A percentile compares a stretch with the other conserved stretches of the same genome.
Evolutionary conservation across 345 rosid genomes (phyloP).

Genomic region (Carallia brachiata): DNA sequence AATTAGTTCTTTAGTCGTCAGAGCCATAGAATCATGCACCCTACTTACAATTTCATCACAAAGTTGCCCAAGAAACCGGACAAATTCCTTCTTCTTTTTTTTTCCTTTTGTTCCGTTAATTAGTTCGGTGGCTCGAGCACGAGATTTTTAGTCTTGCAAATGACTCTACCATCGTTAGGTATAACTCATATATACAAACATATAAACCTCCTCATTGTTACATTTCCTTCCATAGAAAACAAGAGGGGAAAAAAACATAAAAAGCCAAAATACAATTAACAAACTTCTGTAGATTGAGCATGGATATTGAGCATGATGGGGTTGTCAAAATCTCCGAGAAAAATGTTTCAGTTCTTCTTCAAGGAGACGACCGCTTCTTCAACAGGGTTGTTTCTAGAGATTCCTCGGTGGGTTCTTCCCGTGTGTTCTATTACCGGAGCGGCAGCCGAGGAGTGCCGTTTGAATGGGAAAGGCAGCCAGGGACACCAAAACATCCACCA

Average conservation of each 20-base stretch:
- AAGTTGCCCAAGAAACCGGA: conserved; percentile 22
- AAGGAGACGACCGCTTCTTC: conserved; percentile 36
- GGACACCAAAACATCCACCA: conserved; percentile 31
- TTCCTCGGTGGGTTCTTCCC: conserved; percentile 33
- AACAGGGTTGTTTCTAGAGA: conserved; percentile 37
- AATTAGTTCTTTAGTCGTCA: neutral
- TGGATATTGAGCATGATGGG: conserved; percentile 26
- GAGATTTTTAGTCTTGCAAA: too few species aligned
- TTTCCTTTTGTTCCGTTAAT: neutral
- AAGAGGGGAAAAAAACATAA: too few species aligned
- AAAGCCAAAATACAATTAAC: too few species aligned
- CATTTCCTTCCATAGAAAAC: too few species aligned
- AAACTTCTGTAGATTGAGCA: conserved; percentile 7
- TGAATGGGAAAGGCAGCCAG: conserved; percentile 43
- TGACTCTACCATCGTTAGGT: too few species aligned
- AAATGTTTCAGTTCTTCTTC: conserved; percentile 34
- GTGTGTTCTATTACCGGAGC: conserved; percentile 17
- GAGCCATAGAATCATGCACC: conserved; percentile 28
- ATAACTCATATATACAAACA: neutral
- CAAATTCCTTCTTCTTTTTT: neutral
- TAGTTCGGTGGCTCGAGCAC: too few species aligned
- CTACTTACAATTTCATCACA: conserved; percentile 14
- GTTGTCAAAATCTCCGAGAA: conserved; percentile 2
- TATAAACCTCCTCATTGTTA: neutral
- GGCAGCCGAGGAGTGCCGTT: conserved; percentile 40